Evolutionary conservation across 176 grass and related monocot species (phyloP).

Genomic region (Juncus inflexus): DNA sequence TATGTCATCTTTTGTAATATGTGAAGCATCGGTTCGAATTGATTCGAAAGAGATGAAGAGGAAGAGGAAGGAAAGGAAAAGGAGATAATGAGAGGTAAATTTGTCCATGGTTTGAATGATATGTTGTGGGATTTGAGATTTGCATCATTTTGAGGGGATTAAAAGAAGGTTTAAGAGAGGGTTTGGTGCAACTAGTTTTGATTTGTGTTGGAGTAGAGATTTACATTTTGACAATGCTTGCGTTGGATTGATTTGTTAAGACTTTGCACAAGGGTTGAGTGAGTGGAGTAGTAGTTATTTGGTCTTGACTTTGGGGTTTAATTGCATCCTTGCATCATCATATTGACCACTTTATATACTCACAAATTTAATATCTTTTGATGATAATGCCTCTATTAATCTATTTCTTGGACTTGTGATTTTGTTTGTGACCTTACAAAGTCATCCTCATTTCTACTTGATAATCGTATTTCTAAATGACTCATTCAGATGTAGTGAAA

Average conservation of each 20-base stretch:
- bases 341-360: too few relatives aligned
- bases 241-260: conserved; percentile 10
- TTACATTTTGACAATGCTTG: neutral
- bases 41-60: neutral
- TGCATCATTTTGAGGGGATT: neutral
- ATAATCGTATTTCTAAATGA: too few relatives aligned
- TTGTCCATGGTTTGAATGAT: neutral
- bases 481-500: too few relatives aligned
- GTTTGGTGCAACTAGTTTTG: conserved; percentile 6
- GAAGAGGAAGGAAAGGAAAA: conserved; percentile 6
- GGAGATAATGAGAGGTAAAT: conserved; percentile 7
- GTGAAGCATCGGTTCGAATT: conserved; percentile 6
- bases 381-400: too few relatives aligned
- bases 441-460: too few relatives aligned
- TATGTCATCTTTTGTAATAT: neutral
- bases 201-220: conserved; percentile 20
- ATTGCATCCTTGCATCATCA: too few relatives aligned
- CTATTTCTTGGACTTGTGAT: too few relatives aligned
- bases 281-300: too few relatives aligned
- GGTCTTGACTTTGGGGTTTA: too few relatives aligned
- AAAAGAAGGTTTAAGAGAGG: conserved; percentile 20
- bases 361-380: too few relatives aligned
- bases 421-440: too few relatives aligned
- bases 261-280: neutral
- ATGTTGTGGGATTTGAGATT: neutral